These are phyloP conservation scores for Hirsutella rhossiliensis DNA, from an alignment of 2,329 filamentous ascomycete genomes.

Conservation along the genomic window DNA sequence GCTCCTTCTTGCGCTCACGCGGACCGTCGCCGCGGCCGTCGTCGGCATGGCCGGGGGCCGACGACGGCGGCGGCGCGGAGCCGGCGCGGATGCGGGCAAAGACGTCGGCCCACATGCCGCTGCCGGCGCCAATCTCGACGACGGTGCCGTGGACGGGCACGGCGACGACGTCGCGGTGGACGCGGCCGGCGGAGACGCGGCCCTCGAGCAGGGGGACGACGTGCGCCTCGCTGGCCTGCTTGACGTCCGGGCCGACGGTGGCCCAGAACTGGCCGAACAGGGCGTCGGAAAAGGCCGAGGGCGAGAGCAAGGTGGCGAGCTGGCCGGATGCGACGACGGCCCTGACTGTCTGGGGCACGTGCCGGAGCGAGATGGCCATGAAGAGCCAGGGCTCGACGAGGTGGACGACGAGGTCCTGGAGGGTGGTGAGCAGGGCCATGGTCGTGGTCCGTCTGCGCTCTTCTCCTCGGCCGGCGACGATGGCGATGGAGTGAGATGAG, in stretches of 20 bases:
- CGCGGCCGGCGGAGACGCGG: conserved; percentile 23
- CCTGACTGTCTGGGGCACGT: conserved; percentile 38
- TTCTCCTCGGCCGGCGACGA: no score
- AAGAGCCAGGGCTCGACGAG: conserved; percentile 40
- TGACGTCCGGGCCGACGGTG: conserved; percentile 36
- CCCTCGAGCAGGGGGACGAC: conserved; percentile 45
- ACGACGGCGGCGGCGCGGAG: neutral
- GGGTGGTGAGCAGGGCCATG: conserved; percentile 13
- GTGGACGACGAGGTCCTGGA: conserved; percentile 15
- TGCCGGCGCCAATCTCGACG: conserved; percentile 51
- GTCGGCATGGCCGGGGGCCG: neutral
- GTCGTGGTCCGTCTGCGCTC: no score
- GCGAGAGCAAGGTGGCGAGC: conserved; percentile 26
- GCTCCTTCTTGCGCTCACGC: conserved; percentile 8
- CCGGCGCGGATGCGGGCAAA: conserved; percentile 23
- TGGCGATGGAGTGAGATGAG: no score
- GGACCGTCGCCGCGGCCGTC: neutral
- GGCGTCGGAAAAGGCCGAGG: conserved; percentile 26
- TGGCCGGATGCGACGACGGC: conserved; percentile 24
- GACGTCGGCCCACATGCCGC: conserved; percentile 47
- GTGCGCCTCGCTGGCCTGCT: conserved; percentile 23
- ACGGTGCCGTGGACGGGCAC: conserved; percentile 36
- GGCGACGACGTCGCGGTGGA: conserved; percentile 19
- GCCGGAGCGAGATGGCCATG: conserved; percentile 32
- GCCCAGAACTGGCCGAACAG: conserved; percentile 55